Evolutionary conservation across 768 basidiomycete species (phyloP), one percentile per base, ranked within the genome.

Genomic region (Mycena alexandri): DNA sequence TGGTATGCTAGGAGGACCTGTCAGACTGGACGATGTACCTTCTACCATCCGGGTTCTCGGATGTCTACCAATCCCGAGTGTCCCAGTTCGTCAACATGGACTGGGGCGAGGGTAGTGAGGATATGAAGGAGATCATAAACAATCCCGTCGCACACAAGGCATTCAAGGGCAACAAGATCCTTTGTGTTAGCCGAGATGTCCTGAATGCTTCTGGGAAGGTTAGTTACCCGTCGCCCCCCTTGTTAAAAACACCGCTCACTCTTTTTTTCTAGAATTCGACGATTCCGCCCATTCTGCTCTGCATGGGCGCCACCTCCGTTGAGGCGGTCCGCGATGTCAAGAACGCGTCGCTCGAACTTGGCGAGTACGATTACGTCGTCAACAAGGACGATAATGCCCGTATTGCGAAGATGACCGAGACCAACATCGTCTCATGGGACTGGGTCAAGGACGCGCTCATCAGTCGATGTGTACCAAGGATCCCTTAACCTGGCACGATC

Each of bases 221-320:
- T 24, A 10, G 46, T 47, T 47, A 21, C n/a, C 21, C 46, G 5
- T 22, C 9, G 21, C 22, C 11, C 22, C 11, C 22, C 13, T 6
- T 47, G 3, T 9, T 21, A 5, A 47, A n/a, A 47, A 21, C 5
- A 22, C 19, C 21, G 46, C 22, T 47, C 19, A 21, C 3, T 10
- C 7, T 1, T 22, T 47, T 16, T 33, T 29, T n/a, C 12, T 13
- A 51, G 48, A 81, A 80, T 64, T 83, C 82, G 71, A 77, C 78
- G 51, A 86, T 88, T 69, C 87, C 85, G 24, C 87, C 87, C 56
- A 91, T 96, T 67, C 85, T 94, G 41, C 77, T 93, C 47, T 86
- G 87, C 34, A 93, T 96, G 89, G 94, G 94, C 0, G 93, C 95
- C 0, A 78, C 79, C 9, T 81, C 79, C 14, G 90, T 96, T 51